Base-by-base conservation (phyloP, 129 eudicot species). In the Solidago caesia region DNA sequence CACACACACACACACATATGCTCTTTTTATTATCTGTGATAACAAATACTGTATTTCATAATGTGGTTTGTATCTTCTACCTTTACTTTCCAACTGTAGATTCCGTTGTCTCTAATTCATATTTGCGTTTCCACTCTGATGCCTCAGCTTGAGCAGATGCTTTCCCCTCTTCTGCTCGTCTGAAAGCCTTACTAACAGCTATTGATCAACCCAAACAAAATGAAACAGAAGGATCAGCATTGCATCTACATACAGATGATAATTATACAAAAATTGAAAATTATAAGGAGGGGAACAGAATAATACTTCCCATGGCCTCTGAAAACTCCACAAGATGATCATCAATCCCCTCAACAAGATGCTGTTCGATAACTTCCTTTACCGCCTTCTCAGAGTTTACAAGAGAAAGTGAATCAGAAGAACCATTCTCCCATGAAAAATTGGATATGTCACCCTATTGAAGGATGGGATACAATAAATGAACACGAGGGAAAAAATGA, bases 121-220 rank as follows among this genome's bases (percentile, higher is more conserved):
- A 95, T 81, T 91, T 95, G 16, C 97, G 97, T 84, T 95, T 91
- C 99, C 99, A 95, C 73, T 95, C 99, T 76, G 90, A 83, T 13
- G 99, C 99, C 79, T 95, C 99, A 56, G 97, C 92, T 81, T 85
- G 93, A 52, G 97, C 97, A 64, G 97, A 84, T 59, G 99, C 99
- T 86, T 95, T 95, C 27, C 96, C 99, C 81, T 95, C 99, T 55
- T 94, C 87, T 44, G 80, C 97, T 68, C 80, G 84, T 72, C 93
- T 82, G 65, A 95, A 77, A 64, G 88, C 93, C 87, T 91, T 95
- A 70, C 93, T 85, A 74, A 95, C 96, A 81, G 99, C 99, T 95
- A 53, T 61, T 79, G 44, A 71, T 47, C 16, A 67, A 69, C 6
- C 45, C 63, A 70, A 63, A 61, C 25, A 72, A 48, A 44, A 43